phyloP scores from a whole-genome alignment of 2,329 filamentous ascomycete species.

The Aureobasidium musti region DNA sequence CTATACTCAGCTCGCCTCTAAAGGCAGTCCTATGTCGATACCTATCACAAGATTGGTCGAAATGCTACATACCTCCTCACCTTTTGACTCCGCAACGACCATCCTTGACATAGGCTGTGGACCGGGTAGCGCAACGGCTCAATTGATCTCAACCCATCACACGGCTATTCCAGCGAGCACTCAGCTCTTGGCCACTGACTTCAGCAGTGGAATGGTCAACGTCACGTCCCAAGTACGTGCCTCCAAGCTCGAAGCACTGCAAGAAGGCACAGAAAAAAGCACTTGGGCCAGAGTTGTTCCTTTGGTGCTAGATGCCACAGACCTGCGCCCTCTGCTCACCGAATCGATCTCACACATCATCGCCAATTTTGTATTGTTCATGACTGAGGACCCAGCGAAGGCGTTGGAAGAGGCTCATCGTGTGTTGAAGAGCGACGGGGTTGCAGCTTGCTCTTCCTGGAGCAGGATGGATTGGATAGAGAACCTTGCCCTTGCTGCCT shows the following conservation, averaged over 20 bases:
- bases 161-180: conserved; percentile 31
- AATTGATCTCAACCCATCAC: conserved; percentile 36
- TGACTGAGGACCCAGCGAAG: conserved; percentile 36
- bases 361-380: conserved; percentile 41
- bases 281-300: conserved; percentile 36
- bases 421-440: conserved; percentile 36
- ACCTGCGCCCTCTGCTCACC: conserved; percentile 34
- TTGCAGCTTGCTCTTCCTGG: conserved; percentile 38
- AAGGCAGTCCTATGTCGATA: conserved; percentile 4
- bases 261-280: conserved; percentile 16
- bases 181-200: conserved; percentile 37
- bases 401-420: conserved; percentile 36
- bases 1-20: background rate
- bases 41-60: conserved; percentile 36
- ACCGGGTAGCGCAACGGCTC: conserved; percentile 37
- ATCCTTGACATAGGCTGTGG: conserved; percentile 42
- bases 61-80: conserved; percentile 33
- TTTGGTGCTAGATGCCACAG: conserved; percentile 37
- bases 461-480: conserved; percentile 38
- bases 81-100: conserved; percentile 37
- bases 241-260: background rate
- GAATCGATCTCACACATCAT: conserved; percentile 37
- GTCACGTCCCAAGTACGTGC: conserved; percentile 32
- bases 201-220: conserved; percentile 40
- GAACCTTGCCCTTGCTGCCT: conserved; percentile 33